Percentiles rank a stretch among this genome's conserved stretches.
These are phyloP conservation scores for Backusella westeae DNA, from an alignment of 192 early-diverging fungal genomes.

Conservation along the genomic window DNA sequence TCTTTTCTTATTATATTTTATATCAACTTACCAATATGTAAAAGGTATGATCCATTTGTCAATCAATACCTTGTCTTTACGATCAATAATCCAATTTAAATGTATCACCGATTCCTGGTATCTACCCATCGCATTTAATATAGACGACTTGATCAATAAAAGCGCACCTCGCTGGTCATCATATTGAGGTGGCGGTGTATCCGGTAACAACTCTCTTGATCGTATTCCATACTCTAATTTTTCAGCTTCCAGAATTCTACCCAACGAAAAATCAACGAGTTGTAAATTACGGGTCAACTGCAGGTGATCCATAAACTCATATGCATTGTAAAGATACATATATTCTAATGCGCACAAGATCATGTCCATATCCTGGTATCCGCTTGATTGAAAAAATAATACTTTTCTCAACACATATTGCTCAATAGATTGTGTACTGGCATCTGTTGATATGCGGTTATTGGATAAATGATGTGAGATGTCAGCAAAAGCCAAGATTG, in stretches of 20 bases:
- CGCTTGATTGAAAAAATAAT: conserved; percentile 39
- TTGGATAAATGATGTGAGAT: conserved; percentile 43
- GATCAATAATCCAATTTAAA: conserved; percentile 51
- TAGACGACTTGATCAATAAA: conserved; percentile 45
- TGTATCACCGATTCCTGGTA: conserved; percentile 41
- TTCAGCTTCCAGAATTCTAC: conserved; percentile 27
- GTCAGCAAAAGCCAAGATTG: conserved; percentile 60
- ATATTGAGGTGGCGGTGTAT: conserved; percentile 31
- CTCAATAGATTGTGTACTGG: conserved; percentile 41
- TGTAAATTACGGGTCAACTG: conserved; percentile 20
- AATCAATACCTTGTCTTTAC: conserved; percentile 34
- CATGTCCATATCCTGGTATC: conserved; percentile 43
- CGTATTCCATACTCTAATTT: conserved; percentile 33
- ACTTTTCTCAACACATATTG: conserved; percentile 49
- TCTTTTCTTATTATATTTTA: not conserved
- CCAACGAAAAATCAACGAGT: conserved; percentile 17
- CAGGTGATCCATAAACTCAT: conserved; percentile 41
- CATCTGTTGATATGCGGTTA: conserved; percentile 35
- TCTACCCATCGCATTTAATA: conserved; percentile 42
- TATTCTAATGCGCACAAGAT: conserved; percentile 45
- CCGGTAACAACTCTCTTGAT: conserved; percentile 29
- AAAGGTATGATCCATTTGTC: conserved; percentile 54
- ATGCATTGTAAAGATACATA: conserved; percentile 50
- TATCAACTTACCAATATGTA: conserved; percentile 44
- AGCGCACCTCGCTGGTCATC: conserved; percentile 43